A percentile compares a stretch with the other conserved stretches of the same genome.
Evolutionary conservation across 805 yeast species (phyloP).

Genomic region (Teunomyces stri): DNA sequence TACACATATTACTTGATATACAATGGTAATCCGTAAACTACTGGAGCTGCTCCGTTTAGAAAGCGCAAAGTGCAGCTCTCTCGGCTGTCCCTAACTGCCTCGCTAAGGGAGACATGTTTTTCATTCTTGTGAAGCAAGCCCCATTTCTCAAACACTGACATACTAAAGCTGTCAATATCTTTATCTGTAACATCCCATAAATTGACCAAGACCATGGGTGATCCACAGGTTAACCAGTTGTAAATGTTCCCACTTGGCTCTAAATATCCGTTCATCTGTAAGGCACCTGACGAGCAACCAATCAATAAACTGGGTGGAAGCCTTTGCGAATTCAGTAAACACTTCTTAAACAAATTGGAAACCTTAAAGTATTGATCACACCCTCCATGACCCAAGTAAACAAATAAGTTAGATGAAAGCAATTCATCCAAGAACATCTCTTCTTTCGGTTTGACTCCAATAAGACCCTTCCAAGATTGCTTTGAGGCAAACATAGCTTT

Average conservation of each 20-base stretch:
- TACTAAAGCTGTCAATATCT: constrained; percentile 81
- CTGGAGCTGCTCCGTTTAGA: constrained; percentile 91
- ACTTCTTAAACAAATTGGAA: constrained; percentile 39
- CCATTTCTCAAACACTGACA: constrained; percentile 60
- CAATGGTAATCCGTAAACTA: constrained; percentile 84
- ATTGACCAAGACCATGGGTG: constrained; percentile 80
- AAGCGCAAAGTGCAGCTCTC: constrained; percentile 64
- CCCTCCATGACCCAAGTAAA: constrained; percentile 94
- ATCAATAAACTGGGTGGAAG: constrained; percentile 66
- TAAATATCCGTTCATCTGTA: constrained; percentile 55
- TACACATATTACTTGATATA: background rate
- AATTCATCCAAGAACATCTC: constrained; percentile 46
- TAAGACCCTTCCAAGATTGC: constrained; percentile 51
- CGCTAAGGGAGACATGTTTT: constrained; percentile 36
- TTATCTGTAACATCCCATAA: constrained; percentile 98
- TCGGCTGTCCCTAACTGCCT: constrained; percentile 64
- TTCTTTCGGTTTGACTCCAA: constrained; percentile 59
- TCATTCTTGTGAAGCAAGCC: constrained; percentile 44
- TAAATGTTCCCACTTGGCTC: constrained; percentile 76
- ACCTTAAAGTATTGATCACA: constrained; percentile 80
- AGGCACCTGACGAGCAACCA: constrained; percentile 88
- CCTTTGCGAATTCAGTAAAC: constrained; percentile 28
- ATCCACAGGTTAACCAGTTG: constrained; percentile 75
- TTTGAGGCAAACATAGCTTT: constrained; percentile 38
- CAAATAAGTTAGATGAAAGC: constrained; percentile 43